These are phyloP conservation scores for Sporothrix brasiliensis DNA, from an alignment of 2,329 filamentous ascomycete genomes.

Conservation along the genomic window DNA sequence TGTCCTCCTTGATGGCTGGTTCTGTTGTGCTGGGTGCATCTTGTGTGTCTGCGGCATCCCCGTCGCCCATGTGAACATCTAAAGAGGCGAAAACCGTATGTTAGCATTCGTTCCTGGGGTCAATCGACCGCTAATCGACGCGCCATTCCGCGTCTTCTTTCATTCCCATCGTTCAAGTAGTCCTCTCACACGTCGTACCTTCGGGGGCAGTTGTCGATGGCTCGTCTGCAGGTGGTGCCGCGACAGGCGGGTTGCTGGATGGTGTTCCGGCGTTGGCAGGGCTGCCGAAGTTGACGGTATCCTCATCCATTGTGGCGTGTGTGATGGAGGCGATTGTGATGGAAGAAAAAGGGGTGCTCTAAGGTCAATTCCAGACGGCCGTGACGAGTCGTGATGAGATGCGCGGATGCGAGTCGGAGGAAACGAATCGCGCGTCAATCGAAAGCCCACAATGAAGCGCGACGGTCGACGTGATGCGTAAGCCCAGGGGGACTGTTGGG, in stretches of 20 bases:
- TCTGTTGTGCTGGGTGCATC: conserved; percentile 42
- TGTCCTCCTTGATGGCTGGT: conserved; percentile 62
- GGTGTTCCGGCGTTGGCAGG: conserved; percentile 60
- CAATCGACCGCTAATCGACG: not conserved
- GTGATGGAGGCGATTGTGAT: conserved; percentile 21
- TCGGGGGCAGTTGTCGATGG: conserved; percentile 32
- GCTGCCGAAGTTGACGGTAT: conserved; percentile 59
- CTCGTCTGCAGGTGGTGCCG: conserved; percentile 59
- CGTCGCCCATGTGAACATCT: conserved; percentile 69
- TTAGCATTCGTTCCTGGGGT: not conserved
- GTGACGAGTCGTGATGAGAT: not conserved
- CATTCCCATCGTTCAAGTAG: no score
- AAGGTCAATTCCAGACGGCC: not conserved
- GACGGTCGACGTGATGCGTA: conserved; percentile 6
- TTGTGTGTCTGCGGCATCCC: conserved; percentile 39
- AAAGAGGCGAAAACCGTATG: not conserved
- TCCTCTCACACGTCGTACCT: not conserved
- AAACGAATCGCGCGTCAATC: not conserved
- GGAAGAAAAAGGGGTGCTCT: conserved; percentile 4
- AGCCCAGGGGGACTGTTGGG: not conserved
- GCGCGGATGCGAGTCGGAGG: not conserved
- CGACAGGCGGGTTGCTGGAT: conserved; percentile 57
- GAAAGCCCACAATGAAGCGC: conserved; percentile 11
- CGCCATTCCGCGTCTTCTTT: not conserved
- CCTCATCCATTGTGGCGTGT: conserved; percentile 59